Base-by-base conservation (phyloP, 2,329 filamentous ascomycete species). In the Trichoderma semiorbis region DNA sequence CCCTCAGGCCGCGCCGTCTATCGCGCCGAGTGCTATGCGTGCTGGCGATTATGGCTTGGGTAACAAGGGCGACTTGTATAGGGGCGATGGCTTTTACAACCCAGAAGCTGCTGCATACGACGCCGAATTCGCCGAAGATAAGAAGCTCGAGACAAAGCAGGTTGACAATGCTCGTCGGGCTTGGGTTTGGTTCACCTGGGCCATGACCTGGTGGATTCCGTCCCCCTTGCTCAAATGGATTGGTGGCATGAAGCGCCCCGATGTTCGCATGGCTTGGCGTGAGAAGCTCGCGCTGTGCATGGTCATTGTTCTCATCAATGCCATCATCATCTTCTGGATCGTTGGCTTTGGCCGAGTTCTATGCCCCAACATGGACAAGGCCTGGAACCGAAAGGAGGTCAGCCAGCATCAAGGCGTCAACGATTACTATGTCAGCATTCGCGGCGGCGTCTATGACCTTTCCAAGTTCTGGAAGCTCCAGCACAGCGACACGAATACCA, bases 211-310 rank as follows among this genome's bases (percentile, higher is more conserved):
- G 80, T 98, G 93, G 92, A 96, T 98, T 75, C 96, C 96, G 0
- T 98, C 95, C 0, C 92, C 93, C 62, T 75, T 93, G 2, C 89
- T 99, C 18, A 88, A 88, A n/a, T 91, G 87, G 72, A 78, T 98
- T 72, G 96, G 96, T 36, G 93, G 95, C 26, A 99, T 99, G 96
- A 97, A 97, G 83, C 91, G 96, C 70, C 96, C 95, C 2, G 96
- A 99, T 82, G 94, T 99, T 10, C 93, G 96, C 30, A 93, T 98
- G 89, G 96, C 96, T 0, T 99, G 96, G 96, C 89, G 96, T 81
- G 96, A 99, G 79, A 99, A 99, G 82, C 66, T 99, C 12, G 92
- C 96, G 0, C 85, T 99, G 12, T 90, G 95, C 61, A 85, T 93
- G 72, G 77, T 97, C 67, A 98, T 99, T 76, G 79, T 93, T 34